Evolutionary conservation across 768 basidiomycete genomes (phyloP).

Genomic region (Xerocomus spinulosus): DNA sequence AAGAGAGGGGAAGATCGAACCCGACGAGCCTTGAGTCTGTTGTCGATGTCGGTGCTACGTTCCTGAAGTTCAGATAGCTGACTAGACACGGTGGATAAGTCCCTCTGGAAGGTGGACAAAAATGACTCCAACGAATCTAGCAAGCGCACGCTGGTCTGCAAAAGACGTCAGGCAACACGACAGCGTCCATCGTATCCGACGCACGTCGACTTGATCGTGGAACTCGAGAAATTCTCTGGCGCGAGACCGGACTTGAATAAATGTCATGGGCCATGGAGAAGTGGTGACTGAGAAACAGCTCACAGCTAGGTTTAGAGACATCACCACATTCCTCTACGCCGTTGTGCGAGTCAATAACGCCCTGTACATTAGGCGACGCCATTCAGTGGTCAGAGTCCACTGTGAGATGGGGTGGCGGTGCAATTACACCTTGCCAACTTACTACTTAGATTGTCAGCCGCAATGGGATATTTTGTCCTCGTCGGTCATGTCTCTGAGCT

Average conservation of each 20-base stretch:
- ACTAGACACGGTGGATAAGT: conserved; percentile 90
- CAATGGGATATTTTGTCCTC: too few species aligned
- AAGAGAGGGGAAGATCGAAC: conserved; percentile 43
- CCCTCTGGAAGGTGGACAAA: conserved; percentile 91
- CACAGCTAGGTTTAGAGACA: conserved; percentile 11
- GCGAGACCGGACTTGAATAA: conserved; percentile 31
- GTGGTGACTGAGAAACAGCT: conserved; percentile 2
- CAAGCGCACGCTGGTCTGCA: conserved; percentile 78
- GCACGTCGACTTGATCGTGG: conserved; percentile 87
- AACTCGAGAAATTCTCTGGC: conserved; percentile 76
- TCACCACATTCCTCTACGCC: background rate
- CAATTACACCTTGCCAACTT: background rate
- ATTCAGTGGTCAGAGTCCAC: background rate
- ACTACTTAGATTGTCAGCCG: too few species aligned
- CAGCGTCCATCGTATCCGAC: conserved; percentile 1
- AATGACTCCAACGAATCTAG: conserved; percentile 88
- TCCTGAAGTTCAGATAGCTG: conserved; percentile 94
- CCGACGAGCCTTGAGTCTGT: conserved; percentile 74
- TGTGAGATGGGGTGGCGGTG: conserved; percentile 21
- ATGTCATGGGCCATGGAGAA: background rate
- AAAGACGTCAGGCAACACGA: conserved; percentile 1
- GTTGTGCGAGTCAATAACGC: background rate
- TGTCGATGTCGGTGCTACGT: conserved; percentile 87
- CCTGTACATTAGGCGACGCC: background rate
- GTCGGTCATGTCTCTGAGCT: conserved; percentile 38